Base-by-base conservation (phyloP, 2,329 filamentous ascomycete species). In the Aspergillus carbonarius region DNA sequence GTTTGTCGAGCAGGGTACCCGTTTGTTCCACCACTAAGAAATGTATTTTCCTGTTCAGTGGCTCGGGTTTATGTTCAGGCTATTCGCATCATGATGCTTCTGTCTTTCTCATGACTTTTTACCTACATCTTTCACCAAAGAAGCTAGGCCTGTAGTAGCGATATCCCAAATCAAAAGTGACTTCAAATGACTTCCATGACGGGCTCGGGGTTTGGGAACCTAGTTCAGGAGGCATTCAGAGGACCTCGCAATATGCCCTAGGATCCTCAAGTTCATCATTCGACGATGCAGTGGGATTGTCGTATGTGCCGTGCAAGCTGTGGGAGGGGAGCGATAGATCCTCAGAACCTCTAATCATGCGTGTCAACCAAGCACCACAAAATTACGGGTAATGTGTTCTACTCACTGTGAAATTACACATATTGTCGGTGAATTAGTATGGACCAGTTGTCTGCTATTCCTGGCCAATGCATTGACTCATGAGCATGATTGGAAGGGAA, bases 1-100 rank as follows among this genome's bases (percentile, higher is more conserved):
- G 46, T 97, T 98, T 78, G 90, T 98, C 37, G 92, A 99, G 83
- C 95, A 99, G 83, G 92, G 89, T 74, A 89, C 90, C 60, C 87
- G 95, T 68, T 83, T 98, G 65, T 98, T 98, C 88, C 93, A 97
- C 78, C 93, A 98, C 79, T 98, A 89, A 55, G 32, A 25, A 25
- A 12, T 27, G 25, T 48, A 48, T 48, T 48, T 18, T 44, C 25
- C 37, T 47, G 40, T 13, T 27, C 30, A 7, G 37, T 53, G 23
- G 9, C 34, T 8, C 27, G 59, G 27, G 18, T 49, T 57, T 51
- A 51, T 59, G 48, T 34, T 30, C 57, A 34, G 46, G 27, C 53
- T 39, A 30, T 47, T n/a, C 44, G 34, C 54, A 40, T 47, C 47
- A 55, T 37, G 47, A 44, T 48, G 48, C 46, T 56, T 25, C 48